Evolutionary conservation across 1,139 yeast species (phyloP), one percentile per base, ranked within the genome.

Genomic region (Protomyces pachydermus): DNA sequence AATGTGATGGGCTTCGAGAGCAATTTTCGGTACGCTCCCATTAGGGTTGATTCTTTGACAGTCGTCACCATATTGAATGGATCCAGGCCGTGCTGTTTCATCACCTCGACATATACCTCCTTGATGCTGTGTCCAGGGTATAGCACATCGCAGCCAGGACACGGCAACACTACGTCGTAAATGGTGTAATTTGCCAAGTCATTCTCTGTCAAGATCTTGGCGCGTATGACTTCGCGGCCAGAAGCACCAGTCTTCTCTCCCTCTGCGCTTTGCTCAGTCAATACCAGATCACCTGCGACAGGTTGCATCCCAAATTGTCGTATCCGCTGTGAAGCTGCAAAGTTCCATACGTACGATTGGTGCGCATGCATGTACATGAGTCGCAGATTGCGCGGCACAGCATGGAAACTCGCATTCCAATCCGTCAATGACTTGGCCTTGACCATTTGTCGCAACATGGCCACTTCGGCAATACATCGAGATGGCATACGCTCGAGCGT

Each of bases 281-380:
- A 73, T 1, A 91, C 90, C 69, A 95, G 79, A 73, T 95, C 99
- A 28, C 98, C 99, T 54, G 79, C 86, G 64, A 87, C 86, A 34
- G 88, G 83, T 38, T 81, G 75, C 68, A 83, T 72, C 0, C 98
- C 98, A 75, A 81, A 86, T 65, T 85, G 74, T 70, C 83, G 84
- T 61, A 91, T 79, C 73, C 98, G 81, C 70, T 83, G 84, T 64
- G 95, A 87, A 0, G 91, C 95, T 25, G 87, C 96, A 65, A 80
- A 74, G 72, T 95, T 95, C 99, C 98, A 95, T 52, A 95, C 82
- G 71, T 86, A 93, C 68, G 97, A 90, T 76, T 95, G 98, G 74
- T 95, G 95, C 1, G 98, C 96, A 76, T 95, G 99, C 1, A 87
- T 96, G 73, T 95, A 95, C 95, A 95, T 93, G 68, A 91, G 84